phyloP scores from a whole-genome alignment of 148 eudicot genomes.

The Simmondsia chinensis region DNA sequence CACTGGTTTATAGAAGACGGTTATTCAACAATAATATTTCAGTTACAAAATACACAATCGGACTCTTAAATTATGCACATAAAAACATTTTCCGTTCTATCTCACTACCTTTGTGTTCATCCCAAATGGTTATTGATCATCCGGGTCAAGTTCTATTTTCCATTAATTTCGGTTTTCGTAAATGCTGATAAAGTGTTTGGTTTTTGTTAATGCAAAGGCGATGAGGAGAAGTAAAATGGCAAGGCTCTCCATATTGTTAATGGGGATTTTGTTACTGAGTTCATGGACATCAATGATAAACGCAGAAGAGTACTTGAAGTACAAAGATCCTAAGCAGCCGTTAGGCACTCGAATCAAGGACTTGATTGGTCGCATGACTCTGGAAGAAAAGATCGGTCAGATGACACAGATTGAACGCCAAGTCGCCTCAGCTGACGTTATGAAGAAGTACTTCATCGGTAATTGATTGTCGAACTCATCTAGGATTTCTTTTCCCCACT shows the following conservation, averaged over 20 bases:
- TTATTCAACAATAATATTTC: too few relatives aligned
- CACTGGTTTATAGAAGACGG: too few relatives aligned
- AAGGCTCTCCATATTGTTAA: background rate
- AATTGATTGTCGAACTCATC: background rate
- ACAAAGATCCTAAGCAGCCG: constrained; percentile 66
- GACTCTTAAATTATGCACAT: too few relatives aligned
- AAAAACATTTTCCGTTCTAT: too few relatives aligned
- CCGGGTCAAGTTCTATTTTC: too few relatives aligned
- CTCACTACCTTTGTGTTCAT: too few relatives aligned
- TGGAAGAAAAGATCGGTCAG: constrained; percentile 72
- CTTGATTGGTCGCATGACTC: constrained; percentile 49
- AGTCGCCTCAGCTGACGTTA: constrained; percentile 46
- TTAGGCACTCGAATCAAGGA: constrained; percentile 39
- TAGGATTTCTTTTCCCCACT: background rate
- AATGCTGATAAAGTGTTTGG: too few relatives aligned
- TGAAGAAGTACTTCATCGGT: constrained; percentile 65
- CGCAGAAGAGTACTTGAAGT: constrained; percentile 34
- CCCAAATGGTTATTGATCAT: too few relatives aligned
- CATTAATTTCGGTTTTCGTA: too few relatives aligned
- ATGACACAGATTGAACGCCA: constrained; percentile 67
- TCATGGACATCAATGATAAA: constrained; percentile 22
- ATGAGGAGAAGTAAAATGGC: constrained; percentile 12
- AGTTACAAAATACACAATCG: too few relatives aligned
- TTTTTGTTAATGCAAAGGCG: too few relatives aligned
- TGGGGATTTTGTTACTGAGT: constrained; percentile 10